Base-by-base conservation (phyloP, 345 rosid species). In the Nasturtium officinale region DNA sequence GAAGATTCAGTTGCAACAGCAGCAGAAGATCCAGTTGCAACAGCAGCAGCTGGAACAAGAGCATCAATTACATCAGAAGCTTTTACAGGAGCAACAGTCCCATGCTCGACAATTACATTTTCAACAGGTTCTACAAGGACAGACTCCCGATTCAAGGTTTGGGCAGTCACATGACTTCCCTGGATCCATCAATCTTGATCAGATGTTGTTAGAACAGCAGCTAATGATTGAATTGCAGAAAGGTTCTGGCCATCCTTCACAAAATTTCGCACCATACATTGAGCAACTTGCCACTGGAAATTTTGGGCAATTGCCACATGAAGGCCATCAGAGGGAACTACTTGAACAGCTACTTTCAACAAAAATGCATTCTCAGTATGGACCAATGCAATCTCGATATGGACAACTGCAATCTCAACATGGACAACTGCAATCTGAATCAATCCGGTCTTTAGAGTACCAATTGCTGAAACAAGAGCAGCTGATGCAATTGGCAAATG, bases 391-490 rank as follows among this genome's bases (percentile, higher is more conserved):
- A 28, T 52, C 71, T 60, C 93, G 82, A 38, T 87, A 67, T 5
- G 69, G 63, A 17, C 77, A 59, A 46, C 18, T 77, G 81, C 75
- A 54, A 54, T 78, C 89, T 57, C 93, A 83, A 67, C 87, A 64
- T 30, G 77, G 61, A 29, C 71, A 77, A 55, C 11, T 71, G 73
- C 80, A 77, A 42, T 28, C 75, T 60, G 77, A 72, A 28, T 52
- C 61, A 43, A 25, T 17, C 67, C 67, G 15, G 57, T 76, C 90
- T 60, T 75, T 87, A 77, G 90, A 89, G 69, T 87, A 86, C 71
- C 92, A 85, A 58, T 68, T 85, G 33, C 84, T 86, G 63, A 87
- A 82, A 58, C 80, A 87, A 65, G 92, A 92, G 79, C 89, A 85
- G 80, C 83, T 70, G 28, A 64, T 76, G 74, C 91, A 84, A 69